Base-by-base conservation (phyloP, 257 asterid species). In the Solanum paucissectum region DNA sequence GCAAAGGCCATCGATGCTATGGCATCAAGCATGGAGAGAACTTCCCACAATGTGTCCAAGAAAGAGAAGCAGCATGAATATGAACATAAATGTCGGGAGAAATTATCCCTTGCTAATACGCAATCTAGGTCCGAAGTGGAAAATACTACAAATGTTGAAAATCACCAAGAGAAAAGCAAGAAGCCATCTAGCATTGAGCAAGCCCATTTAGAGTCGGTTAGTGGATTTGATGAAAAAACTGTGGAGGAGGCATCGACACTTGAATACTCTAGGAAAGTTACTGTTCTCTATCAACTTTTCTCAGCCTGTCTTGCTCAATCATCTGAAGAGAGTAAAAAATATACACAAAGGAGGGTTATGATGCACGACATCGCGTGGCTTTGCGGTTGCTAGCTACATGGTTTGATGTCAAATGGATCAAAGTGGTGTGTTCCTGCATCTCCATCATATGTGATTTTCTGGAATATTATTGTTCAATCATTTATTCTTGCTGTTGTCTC, bases 331-430 rank as follows among this genome's bases (percentile, higher is more conserved):
- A 68, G 84, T 81, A 91, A 94, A 88, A 91, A 89, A 71, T 71
- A 90, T 83, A 91, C 91, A 76, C 89, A 89, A 81, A 92, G 94
- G 87, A 93, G 89, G 99, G 98, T 27, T 95, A 94, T 88, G 99
- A 96, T 89, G 97, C 99, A 34, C 92, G 98, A 84, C 96, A 94
- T 90, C 98, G 99, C 27, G 95, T 92, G 84, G 95, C 98, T 37
- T 90, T 96, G 90, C 94, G 98, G 90, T 89, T 96, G 90, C 93
- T 96, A 34, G 93, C 98, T 40, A 92, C 98, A 88, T 96, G 99
- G 99, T 90, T 96, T 87, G 93, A 95, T 89, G 88, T 96, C 83
- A 91, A 95, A 92, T 96, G 99, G 98, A 88, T 92, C 88, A 94
- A 95, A 92, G 83, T 94, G 98, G 98, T 96, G 92, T 36, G 58